A percentile compares a stretch with the other conserved stretches of the same genome.
phyloP scores from a whole-genome alignment of 371 early-diverging fungal genomes.

The Mortierella sp. region DNA sequence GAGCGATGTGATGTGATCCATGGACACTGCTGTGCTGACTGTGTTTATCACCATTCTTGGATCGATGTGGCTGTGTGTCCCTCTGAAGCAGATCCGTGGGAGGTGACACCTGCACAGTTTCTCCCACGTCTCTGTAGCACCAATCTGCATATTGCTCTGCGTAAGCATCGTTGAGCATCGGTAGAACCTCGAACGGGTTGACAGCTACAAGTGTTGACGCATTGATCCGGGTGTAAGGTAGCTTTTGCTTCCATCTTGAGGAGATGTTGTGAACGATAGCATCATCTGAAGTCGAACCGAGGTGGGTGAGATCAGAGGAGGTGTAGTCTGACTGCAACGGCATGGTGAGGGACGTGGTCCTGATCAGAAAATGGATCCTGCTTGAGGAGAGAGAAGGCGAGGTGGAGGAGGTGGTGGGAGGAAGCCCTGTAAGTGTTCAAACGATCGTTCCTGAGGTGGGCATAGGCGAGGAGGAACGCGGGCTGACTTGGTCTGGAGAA shows the following conservation, averaged over 20 bases:
- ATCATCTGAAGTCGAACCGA: slow-evolving; percentile 48
- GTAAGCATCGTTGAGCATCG: slow-evolving; percentile 66
- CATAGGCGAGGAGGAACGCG: too few species aligned
- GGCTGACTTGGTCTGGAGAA: too few species aligned
- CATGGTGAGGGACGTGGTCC: slow-evolving; percentile 12
- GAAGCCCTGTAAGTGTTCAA: too few species aligned
- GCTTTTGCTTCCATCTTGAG: slow-evolving; percentile 49
- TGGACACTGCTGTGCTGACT: slow-evolving; percentile 36
- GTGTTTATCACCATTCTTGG: slow-evolving; percentile 24
- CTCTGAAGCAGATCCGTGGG: slow-evolving; percentile 1
- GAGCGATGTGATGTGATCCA: slow-evolving; percentile 16
- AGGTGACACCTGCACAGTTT: background rate
- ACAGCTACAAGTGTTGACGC: slow-evolving; percentile 66
- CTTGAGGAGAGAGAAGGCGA: too few species aligned
- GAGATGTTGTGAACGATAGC: slow-evolving; percentile 50
- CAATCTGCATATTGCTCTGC: slow-evolving; percentile 58
- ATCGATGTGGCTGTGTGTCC: slow-evolving; percentile 2
- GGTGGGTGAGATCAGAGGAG: slow-evolving; percentile 46
- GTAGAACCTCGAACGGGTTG: slow-evolving; percentile 61
- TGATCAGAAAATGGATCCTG: too few species aligned
- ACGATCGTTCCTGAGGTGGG: too few species aligned
- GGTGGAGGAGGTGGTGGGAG: too few species aligned
- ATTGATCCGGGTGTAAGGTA: slow-evolving; percentile 71
- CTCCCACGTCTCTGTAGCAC: slow-evolving; percentile 53
- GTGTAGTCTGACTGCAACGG: slow-evolving; percentile 45